Percentiles rank a stretch among this genome's conserved stretches.
These are phyloP conservation scores for Protomyces macrosporus DNA, from an alignment of 1,139 yeast genomes.

Conservation along the genomic window DNA sequence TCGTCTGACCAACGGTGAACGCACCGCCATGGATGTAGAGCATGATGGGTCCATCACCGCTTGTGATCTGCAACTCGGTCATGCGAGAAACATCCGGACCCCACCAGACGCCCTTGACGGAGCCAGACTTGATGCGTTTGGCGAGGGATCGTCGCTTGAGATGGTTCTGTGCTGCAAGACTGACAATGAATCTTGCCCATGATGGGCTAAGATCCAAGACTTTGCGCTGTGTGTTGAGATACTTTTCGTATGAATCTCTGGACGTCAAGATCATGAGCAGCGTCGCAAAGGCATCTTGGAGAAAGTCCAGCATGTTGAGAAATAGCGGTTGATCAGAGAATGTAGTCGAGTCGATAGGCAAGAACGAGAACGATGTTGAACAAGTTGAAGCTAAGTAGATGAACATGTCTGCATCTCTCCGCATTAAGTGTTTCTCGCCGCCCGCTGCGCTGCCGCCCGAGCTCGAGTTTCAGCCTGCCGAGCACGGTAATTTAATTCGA, in stretches of 20 bases:
- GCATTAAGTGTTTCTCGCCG: no score
- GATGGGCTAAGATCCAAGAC: neutral
- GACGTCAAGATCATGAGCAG: neutral
- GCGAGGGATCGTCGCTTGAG: neutral
- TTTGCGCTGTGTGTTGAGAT: neutral
- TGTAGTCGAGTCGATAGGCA: no score
- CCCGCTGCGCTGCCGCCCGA: no score
- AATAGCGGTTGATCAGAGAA: no score
- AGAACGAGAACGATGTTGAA: no score
- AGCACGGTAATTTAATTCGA: no score
- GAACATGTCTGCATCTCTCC: no score
- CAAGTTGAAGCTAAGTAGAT: no score
- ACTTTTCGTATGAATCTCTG: slow-evolving; percentile 1
- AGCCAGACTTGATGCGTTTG: slow-evolving; percentile 8
- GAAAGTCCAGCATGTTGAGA: neutral
- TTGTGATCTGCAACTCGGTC: slow-evolving; percentile 1
- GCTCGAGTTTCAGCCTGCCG: no score
- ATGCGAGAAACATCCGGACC: slow-evolving; percentile 2
- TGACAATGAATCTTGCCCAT: slow-evolving; percentile 1
- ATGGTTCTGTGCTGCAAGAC: slow-evolving; percentile 1
- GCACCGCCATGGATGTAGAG: slow-evolving; percentile 21
- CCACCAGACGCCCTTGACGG: slow-evolving; percentile 16
- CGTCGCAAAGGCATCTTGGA: slow-evolving; percentile 11
- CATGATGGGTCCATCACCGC: slow-evolving; percentile 11
- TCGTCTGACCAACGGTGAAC: slow-evolving; percentile 16